Evolutionary conservation across 1,284 basidiomycete species (phyloP).

Genomic region (Moesziomyces sp.): DNA sequence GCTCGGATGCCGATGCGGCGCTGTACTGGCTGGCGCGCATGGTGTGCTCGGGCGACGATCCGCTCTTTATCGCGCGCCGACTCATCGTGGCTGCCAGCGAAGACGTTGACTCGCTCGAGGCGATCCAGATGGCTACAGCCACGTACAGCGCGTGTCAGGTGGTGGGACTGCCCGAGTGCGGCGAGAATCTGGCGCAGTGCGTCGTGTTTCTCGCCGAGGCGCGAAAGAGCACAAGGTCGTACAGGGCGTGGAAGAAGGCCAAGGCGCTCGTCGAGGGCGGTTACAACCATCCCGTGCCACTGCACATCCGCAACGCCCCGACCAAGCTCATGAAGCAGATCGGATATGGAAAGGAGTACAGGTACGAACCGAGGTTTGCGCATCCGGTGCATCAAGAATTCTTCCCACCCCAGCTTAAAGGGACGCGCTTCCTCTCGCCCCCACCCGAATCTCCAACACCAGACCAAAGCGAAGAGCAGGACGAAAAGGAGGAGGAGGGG

Average conservation of each 20-base stretch:
- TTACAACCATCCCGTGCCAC: slow-evolving; percentile 74
- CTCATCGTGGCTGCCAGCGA: slow-evolving; percentile 86
- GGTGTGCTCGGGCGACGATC: slow-evolving; percentile 79
- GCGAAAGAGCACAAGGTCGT: slow-evolving; percentile 79
- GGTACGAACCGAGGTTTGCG: slow-evolving; percentile 81
- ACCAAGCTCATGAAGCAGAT: slow-evolving; percentile 83
- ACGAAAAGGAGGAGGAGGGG: background rate
- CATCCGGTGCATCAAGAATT: slow-evolving; percentile 72
- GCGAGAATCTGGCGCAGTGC: slow-evolving; percentile 76
- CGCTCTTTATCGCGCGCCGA: slow-evolving; percentile 82
- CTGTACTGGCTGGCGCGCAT: slow-evolving; percentile 78
- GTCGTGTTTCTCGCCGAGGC: slow-evolving; percentile 84
- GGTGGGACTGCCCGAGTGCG: slow-evolving; percentile 79
- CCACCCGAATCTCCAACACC: slow-evolving; percentile 70
- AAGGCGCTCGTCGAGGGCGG: slow-evolving; percentile 46
- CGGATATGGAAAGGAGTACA: slow-evolving; percentile 72
- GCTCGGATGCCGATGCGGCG: slow-evolving; percentile 81
- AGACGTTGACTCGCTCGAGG: slow-evolving; percentile 83
- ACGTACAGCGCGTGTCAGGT: slow-evolving; percentile 69
- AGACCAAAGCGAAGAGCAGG: background rate
- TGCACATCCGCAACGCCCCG: slow-evolving; percentile 86
- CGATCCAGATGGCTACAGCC: slow-evolving; percentile 59
- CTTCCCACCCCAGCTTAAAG: slow-evolving; percentile 69
- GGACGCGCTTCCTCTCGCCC: slow-evolving; percentile 72
- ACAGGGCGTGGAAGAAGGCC: slow-evolving; percentile 63